Evolutionary conservation across 148 eudicot genomes (phyloP).

Genomic region (Tetragonia tetragonoides): DNA sequence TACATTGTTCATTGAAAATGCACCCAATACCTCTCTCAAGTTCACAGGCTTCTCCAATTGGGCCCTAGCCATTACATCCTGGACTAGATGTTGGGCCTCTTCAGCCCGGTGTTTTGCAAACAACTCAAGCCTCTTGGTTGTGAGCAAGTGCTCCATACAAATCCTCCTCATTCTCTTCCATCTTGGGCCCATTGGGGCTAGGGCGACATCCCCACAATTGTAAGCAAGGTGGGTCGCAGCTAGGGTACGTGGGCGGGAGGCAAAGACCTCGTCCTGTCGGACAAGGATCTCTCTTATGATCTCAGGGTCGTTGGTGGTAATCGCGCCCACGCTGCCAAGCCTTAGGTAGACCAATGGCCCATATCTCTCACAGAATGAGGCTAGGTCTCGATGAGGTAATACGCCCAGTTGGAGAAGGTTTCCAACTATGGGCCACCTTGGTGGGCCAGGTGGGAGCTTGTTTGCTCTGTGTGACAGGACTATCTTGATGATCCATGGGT

Average conservation of each 20-base stretch:
- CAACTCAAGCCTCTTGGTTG: constrained; percentile 75
- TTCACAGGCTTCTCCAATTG: constrained; percentile 42
- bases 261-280: constrained; percentile 76
- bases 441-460: constrained; percentile 86
- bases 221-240: constrained; percentile 86
- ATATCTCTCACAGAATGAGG: constrained; percentile 66
- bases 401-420: constrained; percentile 83
- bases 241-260: constrained; percentile 79
- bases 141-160: constrained; percentile 87
- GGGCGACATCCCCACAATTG: constrained; percentile 78
- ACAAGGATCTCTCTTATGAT: constrained; percentile 72
- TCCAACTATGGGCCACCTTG: constrained; percentile 79
- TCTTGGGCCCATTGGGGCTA: constrained; percentile 91
- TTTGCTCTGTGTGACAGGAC: background rate
- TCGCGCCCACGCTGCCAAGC: constrained; percentile 76
- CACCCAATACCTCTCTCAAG: constrained; percentile 80
- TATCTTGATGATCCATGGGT: constrained; percentile 29
- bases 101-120: constrained; percentile 60
- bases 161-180: constrained; percentile 93
- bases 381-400: constrained; percentile 81
- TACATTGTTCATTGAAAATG: constrained; percentile 94
- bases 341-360: constrained; percentile 85
- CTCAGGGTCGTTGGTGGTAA: constrained; percentile 88
- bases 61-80: constrained; percentile 56
- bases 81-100: constrained; percentile 77